phyloP scores from a whole-genome alignment of 2,329 filamentous ascomycete genomes.

The Exserohilum rostratum region DNA sequence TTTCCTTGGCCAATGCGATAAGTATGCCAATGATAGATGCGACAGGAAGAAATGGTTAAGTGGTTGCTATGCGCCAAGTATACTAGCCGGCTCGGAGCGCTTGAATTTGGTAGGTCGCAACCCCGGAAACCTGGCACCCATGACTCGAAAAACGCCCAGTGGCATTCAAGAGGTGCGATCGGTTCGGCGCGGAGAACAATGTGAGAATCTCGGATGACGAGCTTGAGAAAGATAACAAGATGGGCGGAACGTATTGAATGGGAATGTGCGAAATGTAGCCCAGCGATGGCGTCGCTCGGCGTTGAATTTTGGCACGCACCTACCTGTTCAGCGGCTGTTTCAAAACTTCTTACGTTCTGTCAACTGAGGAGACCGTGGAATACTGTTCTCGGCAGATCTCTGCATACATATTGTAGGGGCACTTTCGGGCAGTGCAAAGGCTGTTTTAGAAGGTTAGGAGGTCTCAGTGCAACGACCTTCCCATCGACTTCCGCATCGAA shows the following conservation, averaged over 20 bases:
- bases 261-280: constrained; percentile 7
- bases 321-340: background rate
- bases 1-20: background rate
- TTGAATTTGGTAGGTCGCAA: background rate
- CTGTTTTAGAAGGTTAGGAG: background rate
- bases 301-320: background rate
- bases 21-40: background rate
- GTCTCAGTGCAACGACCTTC: background rate
- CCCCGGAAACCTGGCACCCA: background rate
- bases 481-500: no score
- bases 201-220: background rate
- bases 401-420: background rate
- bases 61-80: background rate
- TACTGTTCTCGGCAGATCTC: background rate
- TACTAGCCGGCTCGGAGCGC: background rate
- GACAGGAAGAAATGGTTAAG: background rate
- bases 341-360: background rate
- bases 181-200: constrained; percentile 5
- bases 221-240: constrained; percentile 7
- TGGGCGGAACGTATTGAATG: background rate
- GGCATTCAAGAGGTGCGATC: constrained; percentile 1
- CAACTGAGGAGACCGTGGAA: no score
- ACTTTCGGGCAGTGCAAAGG: background rate
- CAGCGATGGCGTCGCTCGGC: constrained; percentile 3
- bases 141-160: background rate